A percentile compares a stretch with the other conserved stretches of the same genome.
Conservation (phyloP, 1,284 basidiomycete species). For the Amylostereum chailletii region DNA sequence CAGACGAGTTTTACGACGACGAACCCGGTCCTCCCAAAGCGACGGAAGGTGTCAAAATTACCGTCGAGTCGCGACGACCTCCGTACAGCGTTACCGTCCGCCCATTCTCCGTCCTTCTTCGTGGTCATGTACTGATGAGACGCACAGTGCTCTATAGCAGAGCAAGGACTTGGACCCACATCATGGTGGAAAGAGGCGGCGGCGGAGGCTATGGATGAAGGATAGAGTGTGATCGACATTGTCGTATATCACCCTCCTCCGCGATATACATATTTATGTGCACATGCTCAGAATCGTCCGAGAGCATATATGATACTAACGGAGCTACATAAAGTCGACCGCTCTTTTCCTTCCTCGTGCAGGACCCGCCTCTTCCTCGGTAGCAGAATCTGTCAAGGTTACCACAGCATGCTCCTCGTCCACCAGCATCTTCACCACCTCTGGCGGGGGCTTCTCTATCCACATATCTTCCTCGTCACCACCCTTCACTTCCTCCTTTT, state of each 20-base stretch:
- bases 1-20: constrained; percentile 85
- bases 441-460: constrained; percentile 50
- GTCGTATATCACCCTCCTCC: background rate
- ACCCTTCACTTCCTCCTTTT: constrained; percentile 19
- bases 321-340: constrained; percentile 50
- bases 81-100: constrained; percentile 73
- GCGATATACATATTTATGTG: no score
- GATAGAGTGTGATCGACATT: constrained; percentile 10
- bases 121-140: background rate
- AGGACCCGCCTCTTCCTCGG: constrained; percentile 4
- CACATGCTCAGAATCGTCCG: no score
- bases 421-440: constrained; percentile 26
- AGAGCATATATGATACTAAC: constrained; percentile 1
- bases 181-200: constrained; percentile 61
- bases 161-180: constrained; percentile 79
- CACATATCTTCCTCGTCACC: constrained; percentile 50
- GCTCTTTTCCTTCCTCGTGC: constrained; percentile 50
- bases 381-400: constrained; percentile 16
- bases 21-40: constrained; percentile 82
- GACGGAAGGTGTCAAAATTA: constrained; percentile 54
- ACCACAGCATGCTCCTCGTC: constrained; percentile 8
- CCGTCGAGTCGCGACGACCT: constrained; percentile 45
- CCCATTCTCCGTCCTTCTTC: background rate
- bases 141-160: constrained; percentile 75
- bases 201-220: constrained; percentile 30